Percentiles rank a stretch among this genome's conserved stretches.
Conservation (phyloP, 768 basidiomycete species). For the Lentinula detonsa region DNA sequence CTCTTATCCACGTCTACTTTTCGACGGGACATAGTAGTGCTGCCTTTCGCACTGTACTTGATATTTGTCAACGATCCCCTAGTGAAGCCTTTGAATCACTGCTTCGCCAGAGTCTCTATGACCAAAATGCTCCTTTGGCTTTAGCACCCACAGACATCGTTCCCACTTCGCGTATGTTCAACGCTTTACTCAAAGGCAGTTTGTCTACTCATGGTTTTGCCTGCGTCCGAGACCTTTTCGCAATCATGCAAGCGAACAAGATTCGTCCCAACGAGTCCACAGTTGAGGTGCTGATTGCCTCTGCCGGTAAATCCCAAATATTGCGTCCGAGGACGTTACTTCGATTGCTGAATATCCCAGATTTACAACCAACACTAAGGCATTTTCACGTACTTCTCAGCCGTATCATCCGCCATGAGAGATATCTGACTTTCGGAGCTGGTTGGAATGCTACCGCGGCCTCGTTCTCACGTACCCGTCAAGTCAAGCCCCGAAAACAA, state of each 20-base stretch:
- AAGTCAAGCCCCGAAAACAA: slow-evolving; percentile 7
- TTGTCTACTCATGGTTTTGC: slow-evolving; percentile 43
- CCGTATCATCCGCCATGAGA: slow-evolving; percentile 47
- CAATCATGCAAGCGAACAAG: slow-evolving; percentile 46
- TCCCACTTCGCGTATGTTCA: slow-evolving; percentile 48
- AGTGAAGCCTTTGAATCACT: slow-evolving; percentile 9
- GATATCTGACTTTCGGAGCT: slow-evolving; percentile 31
- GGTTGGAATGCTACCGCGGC: slow-evolving; percentile 43
- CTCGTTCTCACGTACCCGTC: slow-evolving; percentile 27
- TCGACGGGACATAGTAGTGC: slow-evolving; percentile 35
- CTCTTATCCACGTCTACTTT: slow-evolving; percentile 55
- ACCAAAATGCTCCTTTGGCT: slow-evolving; percentile 24
- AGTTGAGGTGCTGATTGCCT: slow-evolving; percentile 45
- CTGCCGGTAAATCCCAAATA: slow-evolving; percentile 39
- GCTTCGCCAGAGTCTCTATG: slow-evolving; percentile 7
- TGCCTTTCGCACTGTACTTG: slow-evolving; percentile 47
- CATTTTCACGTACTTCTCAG: slow-evolving; percentile 55
- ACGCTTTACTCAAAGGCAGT: slow-evolving; percentile 50
- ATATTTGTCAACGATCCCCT: slow-evolving; percentile 32
- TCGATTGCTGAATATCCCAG: slow-evolving; percentile 36
- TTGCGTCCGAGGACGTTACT: slow-evolving; percentile 41
- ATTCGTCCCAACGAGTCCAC: slow-evolving; percentile 52
- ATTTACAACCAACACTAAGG: slow-evolving; percentile 40
- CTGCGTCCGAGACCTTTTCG: slow-evolving; percentile 39
- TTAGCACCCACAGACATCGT: slow-evolving; percentile 23